Conservation (phyloP, 306 rosid genomes). For the Alnus rubra region DNA sequence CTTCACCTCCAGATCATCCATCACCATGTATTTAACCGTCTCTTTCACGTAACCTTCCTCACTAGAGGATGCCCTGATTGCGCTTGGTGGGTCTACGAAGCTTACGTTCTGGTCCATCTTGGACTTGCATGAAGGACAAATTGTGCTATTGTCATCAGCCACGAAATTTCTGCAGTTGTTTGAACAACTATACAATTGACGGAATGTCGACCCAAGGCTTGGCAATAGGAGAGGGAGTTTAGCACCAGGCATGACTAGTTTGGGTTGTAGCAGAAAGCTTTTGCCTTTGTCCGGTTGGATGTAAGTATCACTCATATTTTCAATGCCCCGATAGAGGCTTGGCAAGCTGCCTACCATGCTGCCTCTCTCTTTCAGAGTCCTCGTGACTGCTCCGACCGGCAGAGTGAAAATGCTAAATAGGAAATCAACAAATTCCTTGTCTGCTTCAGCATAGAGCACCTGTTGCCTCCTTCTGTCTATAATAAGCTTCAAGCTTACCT, state of each 20-base stretch:
- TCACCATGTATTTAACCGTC: background rate
- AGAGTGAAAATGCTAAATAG: slow-evolving; percentile 21
- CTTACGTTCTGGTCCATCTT: background rate
- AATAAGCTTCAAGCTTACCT: slow-evolving; percentile 13
- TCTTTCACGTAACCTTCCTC: slow-evolving; percentile 30
- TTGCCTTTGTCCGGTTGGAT: background rate
- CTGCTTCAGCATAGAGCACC: slow-evolving; percentile 21
- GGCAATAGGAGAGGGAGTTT: background rate
- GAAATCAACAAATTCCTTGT: slow-evolving; percentile 22
- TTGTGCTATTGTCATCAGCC: background rate
- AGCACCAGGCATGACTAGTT: background rate
- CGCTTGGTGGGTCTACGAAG: background rate
- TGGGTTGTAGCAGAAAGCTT: background rate
- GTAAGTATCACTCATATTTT: background rate
- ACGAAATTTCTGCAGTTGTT: background rate
- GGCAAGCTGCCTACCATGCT: background rate
- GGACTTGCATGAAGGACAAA: background rate
- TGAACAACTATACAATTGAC: background rate
- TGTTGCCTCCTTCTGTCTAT: background rate
- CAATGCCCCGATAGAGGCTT: slow-evolving; percentile 23
- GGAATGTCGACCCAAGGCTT: too few relatives aligned
- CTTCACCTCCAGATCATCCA: background rate
- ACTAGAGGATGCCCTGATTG: background rate
- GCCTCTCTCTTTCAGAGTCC: background rate
- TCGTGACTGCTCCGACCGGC: slow-evolving; percentile 8